Percentiles rank a stretch among this genome's conserved stretches.
Conservation (phyloP, 129 eudicot species). For the Flaveria trinervia region DNA sequence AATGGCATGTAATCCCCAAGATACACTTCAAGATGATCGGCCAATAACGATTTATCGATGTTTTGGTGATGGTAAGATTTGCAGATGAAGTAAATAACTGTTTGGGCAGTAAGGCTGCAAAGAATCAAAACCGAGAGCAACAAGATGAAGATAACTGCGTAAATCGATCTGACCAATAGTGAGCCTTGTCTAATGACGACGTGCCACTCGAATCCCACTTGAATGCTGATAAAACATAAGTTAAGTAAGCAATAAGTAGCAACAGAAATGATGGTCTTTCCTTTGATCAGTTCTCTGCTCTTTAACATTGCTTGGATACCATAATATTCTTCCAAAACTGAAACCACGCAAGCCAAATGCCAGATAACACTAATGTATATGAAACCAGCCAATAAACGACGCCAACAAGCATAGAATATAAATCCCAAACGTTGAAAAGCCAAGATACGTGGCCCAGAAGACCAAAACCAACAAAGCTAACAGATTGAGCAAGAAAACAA, state of each 20-base stretch:
- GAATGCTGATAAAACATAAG: constrained; percentile 39
- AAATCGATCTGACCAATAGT: constrained; percentile 17
- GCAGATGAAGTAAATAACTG: constrained; percentile 54
- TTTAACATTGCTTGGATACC: constrained; percentile 56
- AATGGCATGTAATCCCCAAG: constrained; percentile 54
- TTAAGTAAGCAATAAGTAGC: constrained; percentile 33
- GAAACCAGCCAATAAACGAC: constrained; percentile 35
- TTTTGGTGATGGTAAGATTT: constrained; percentile 56
- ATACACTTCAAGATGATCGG: constrained; percentile 61
- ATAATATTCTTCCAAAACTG: constrained; percentile 50
- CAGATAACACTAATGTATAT: constrained; percentile 44
- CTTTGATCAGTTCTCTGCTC: constrained; percentile 49
- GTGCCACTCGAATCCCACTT: constrained; percentile 27
- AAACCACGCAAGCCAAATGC: constrained; percentile 55
- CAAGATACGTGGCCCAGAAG: neutral
- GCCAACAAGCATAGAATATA: constrained; percentile 14
- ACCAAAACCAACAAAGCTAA: constrained; percentile 25
- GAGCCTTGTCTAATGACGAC: constrained; percentile 33
- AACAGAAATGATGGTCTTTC: constrained; percentile 34
- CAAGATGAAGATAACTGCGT: constrained; percentile 26
- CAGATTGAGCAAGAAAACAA: constrained; percentile 35
- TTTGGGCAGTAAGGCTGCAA: constrained; percentile 41
- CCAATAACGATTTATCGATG: constrained; percentile 57
- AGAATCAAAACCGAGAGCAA: constrained; percentile 39
- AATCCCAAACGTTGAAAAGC: constrained; percentile 14